phyloP scores from a whole-genome alignment of 495 filamentous ascomycete genomes.

The Oleoguttula mirabilis region DNA sequence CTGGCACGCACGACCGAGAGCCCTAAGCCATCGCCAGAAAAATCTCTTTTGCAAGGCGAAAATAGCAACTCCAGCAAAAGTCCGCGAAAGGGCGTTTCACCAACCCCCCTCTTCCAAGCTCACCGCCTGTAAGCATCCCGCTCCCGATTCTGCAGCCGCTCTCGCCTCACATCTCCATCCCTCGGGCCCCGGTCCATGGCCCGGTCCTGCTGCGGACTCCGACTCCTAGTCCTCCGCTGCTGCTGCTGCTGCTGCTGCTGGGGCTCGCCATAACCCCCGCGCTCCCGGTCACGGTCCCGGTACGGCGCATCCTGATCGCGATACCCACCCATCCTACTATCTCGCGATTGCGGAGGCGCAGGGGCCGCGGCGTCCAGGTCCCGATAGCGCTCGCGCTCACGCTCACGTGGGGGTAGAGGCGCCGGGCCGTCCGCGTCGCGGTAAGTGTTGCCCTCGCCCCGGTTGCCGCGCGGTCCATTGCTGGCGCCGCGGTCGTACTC shows the following conservation, averaged over 20 bases:
- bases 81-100: no score
- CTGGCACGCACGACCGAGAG: no score
- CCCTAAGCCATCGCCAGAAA: no score
- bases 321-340: no score
- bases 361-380: slow-evolving; percentile 6
- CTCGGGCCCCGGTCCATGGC: slow-evolving; percentile 2
- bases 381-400: slow-evolving; percentile 5
- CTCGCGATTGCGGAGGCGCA: neutral
- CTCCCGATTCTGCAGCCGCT: slow-evolving; percentile 16
- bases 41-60: no score
- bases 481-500: slow-evolving; percentile 5
- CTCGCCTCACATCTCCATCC: slow-evolving; percentile 10
- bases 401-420: no score
- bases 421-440: neutral
- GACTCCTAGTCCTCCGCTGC: slow-evolving; percentile 19
- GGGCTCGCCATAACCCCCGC: slow-evolving; percentile 2
- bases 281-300: slow-evolving; percentile 6
- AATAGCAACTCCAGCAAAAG: no score
- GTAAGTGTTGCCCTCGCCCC: slow-evolving; percentile 6
- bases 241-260: slow-evolving; percentile 1
- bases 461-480: slow-evolving; percentile 5
- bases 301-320: slow-evolving; percentile 7
- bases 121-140: no score
- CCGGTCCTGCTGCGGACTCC: slow-evolving; percentile 13
- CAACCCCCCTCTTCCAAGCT: no score